phyloP scores from a whole-genome alignment of 176 grass and related monocot genomes.

The Poa pratensis region DNA sequence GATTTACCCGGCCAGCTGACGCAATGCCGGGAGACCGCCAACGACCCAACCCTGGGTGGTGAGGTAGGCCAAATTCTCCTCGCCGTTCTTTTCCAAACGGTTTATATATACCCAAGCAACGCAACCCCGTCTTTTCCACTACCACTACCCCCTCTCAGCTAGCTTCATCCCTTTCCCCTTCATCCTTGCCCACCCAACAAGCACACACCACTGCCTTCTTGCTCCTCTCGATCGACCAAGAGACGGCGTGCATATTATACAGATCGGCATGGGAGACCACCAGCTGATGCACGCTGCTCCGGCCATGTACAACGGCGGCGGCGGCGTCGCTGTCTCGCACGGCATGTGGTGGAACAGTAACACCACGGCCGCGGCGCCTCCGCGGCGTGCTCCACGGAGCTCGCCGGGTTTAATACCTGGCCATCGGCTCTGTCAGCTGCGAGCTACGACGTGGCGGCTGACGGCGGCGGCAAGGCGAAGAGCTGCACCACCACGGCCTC shows the following conservation, averaged over 20 bases:
- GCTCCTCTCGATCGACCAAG: conserved; percentile 18
- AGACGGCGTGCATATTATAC: background rate
- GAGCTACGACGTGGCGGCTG: conserved; percentile 38
- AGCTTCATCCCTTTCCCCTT: conserved; percentile 39
- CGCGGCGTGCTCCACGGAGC: conserved; percentile 53
- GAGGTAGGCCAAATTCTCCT: conserved; percentile 57
- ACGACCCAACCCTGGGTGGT: conserved; percentile 47
- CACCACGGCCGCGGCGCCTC: background rate
- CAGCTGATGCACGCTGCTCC: conserved; percentile 61
- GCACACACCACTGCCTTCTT: conserved; percentile 18
- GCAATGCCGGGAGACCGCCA: conserved; percentile 50
- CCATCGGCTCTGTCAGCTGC: conserved; percentile 26
- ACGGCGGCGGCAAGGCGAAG: conserved; percentile 46
- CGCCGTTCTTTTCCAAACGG: conserved; percentile 34
- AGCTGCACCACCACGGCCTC: conserved; percentile 51
- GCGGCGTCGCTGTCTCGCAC: conserved; percentile 3
- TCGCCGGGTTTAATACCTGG: conserved; percentile 46
- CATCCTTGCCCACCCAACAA: conserved; percentile 45
- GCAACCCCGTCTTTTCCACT: conserved; percentile 48
- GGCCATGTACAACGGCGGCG: conserved; percentile 49
- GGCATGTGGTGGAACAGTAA: conserved; percentile 51
- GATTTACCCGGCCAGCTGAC: conserved; percentile 39
- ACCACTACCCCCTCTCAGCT: conserved; percentile 26
- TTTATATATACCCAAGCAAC: conserved; percentile 59
- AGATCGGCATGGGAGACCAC: conserved; percentile 53